phyloP scores from a whole-genome alignment of 257 asterid species.

The Scutellaria galericulata region DNA sequence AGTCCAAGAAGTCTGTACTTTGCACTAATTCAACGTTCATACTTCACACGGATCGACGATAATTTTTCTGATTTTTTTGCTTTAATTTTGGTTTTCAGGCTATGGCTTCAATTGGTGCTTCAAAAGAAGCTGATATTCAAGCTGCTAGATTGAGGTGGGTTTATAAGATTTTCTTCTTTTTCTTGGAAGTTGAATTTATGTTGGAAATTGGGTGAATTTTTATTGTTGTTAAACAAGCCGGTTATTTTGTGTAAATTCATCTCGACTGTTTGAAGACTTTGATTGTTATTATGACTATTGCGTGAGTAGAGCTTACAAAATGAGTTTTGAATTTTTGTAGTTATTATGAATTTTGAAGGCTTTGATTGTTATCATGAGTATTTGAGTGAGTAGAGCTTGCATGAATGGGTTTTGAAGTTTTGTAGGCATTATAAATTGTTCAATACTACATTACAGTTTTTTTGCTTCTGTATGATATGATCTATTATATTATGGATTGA shows the following conservation, averaged over 20 bases:
- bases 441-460: background rate
- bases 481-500: background rate
- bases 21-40: background rate
- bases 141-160: slow-evolving; percentile 86
- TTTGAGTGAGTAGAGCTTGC: background rate
- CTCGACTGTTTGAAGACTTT: background rate
- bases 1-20: slow-evolving; percentile 75
- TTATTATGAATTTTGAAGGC: background rate
- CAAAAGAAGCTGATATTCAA: slow-evolving; percentile 93
- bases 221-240: background rate
- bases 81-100: slow-evolving; percentile 56
- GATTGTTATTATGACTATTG: background rate
- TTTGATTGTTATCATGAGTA: background rate
- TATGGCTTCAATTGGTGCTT: slow-evolving; percentile 88
- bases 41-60: background rate
- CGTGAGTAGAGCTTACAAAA: background rate
- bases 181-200: background rate
- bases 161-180: background rate
- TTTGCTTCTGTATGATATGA: background rate
- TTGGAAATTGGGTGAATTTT: background rate
- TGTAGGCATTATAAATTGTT: background rate
- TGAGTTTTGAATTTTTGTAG: background rate
- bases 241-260: background rate
- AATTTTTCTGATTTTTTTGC: background rate
- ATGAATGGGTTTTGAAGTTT: background rate